These are phyloP conservation scores for Jaltomata sinuosa DNA, from an alignment of 257 asterid species.

Conservation along the genomic window DNA sequence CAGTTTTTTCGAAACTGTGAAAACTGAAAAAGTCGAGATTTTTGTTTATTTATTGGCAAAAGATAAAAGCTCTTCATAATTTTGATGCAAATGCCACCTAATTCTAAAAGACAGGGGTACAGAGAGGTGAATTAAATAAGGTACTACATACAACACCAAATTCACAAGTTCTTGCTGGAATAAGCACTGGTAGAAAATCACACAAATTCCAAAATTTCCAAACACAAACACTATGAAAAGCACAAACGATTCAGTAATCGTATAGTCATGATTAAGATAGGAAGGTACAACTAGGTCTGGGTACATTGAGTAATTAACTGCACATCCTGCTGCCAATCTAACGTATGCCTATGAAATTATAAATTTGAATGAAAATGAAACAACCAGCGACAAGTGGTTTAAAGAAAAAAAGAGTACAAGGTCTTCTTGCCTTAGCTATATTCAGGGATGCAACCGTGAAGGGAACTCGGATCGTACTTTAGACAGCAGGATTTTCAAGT, in stretches of 20 bases:
- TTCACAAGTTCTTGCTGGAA: background rate
- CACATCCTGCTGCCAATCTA: background rate
- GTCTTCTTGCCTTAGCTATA: background rate
- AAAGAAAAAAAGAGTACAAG: background rate
- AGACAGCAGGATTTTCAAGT: slow-evolving; percentile 65
- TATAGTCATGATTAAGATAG: background rate
- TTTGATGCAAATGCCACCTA: background rate
- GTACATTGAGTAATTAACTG: background rate
- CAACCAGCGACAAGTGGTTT: background rate
- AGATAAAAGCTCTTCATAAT: background rate
- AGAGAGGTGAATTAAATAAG: background rate
- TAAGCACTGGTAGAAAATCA: background rate
- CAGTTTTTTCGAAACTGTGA: background rate
- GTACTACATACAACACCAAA: background rate
- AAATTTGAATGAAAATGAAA: background rate
- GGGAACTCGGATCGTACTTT: slow-evolving; percentile 10
- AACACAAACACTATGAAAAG: background rate
- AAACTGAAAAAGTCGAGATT: background rate
- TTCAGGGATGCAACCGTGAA: background rate
- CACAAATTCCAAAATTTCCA: background rate
- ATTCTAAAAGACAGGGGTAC: background rate
- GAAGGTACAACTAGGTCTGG: background rate
- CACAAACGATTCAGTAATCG: background rate
- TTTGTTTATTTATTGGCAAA: background rate
- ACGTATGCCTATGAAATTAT: background rate